These are phyloP conservation scores for Pecoramyces ruminantium DNA, from an alignment of 192 early-diverging fungal genomes.

Conservation along the genomic window DNA sequence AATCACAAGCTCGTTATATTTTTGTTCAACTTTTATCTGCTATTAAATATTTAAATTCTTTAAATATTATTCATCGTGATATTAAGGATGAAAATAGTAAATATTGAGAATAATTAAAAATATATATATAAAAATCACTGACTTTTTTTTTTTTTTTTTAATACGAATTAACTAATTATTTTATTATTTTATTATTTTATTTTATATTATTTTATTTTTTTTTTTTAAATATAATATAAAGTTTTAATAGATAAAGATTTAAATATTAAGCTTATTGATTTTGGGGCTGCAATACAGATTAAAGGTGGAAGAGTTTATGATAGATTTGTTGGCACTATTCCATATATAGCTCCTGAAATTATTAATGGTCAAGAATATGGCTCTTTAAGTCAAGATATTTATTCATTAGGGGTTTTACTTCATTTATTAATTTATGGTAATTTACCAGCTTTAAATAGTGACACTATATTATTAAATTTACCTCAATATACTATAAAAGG, in stretches of 20 bases:
- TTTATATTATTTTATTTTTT: too few relatives aligned
- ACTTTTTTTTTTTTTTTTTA: not conserved
- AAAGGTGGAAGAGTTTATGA: not conserved
- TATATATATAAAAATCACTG: too few relatives aligned
- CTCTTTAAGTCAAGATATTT: not conserved
- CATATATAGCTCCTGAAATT: not conserved
- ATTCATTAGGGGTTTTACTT: not conserved
- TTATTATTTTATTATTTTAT: too few relatives aligned
- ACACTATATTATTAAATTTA: not conserved
- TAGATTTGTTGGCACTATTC: not conserved
- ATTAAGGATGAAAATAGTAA: conserved; percentile 62
- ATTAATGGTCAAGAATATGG: not conserved
- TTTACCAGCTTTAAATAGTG: not conserved
- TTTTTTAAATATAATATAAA: too few relatives aligned
- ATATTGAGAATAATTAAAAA: not conserved
- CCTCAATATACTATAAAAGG: not conserved
- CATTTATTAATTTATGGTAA: not conserved
- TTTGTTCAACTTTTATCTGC: conserved; percentile 52
- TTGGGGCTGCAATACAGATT: conserved; percentile 24
- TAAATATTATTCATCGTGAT: conserved; percentile 53
- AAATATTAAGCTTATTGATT: conserved; percentile 47
- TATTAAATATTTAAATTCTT: conserved; percentile 38
- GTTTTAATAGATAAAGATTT: conserved; percentile 14
- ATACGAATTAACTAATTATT: too few relatives aligned
- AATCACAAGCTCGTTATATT: conserved; percentile 40